These are phyloP conservation scores for Kwoniella sp. DNA, from an alignment of 768 basidiomycete species.

Conservation along the genomic window DNA sequence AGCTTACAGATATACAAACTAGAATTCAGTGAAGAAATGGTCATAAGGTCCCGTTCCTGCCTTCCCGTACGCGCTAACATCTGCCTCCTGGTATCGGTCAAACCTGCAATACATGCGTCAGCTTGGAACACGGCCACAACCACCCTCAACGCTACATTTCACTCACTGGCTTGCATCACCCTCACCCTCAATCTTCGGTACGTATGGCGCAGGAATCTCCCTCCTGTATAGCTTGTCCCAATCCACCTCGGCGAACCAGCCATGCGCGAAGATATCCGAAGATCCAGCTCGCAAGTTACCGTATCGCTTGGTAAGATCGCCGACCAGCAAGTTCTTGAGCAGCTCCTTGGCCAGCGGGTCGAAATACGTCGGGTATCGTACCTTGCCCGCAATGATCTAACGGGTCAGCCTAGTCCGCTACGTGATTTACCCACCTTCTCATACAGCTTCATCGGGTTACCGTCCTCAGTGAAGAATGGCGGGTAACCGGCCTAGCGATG, in stretches of 20 bases:
- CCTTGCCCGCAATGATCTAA: slow-evolving; percentile 56
- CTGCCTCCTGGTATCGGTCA: slow-evolving; percentile 59
- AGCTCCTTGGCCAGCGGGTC: slow-evolving; percentile 56
- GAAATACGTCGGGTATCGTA: slow-evolving; percentile 57
- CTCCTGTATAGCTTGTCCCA: slow-evolving; percentile 77
- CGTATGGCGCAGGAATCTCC: slow-evolving; percentile 93
- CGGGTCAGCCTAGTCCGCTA: slow-evolving; percentile 2
- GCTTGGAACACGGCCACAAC: no score
- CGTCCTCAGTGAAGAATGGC: slow-evolving; percentile 58
- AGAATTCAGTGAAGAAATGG: slow-evolving; percentile 71
- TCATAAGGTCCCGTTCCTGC: slow-evolving; percentile 61
- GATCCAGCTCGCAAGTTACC: slow-evolving; percentile 56
- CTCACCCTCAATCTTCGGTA: slow-evolving; percentile 86
- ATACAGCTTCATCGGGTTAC: slow-evolving; percentile 58
- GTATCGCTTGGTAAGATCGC: slow-evolving; percentile 56
- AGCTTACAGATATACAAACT: slow-evolving; percentile 9
- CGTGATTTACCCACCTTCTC: slow-evolving; percentile 52
- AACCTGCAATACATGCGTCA: slow-evolving; percentile 49
- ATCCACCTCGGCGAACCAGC: slow-evolving; percentile 83
- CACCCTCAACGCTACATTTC: not conserved
- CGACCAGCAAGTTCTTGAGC: slow-evolving; percentile 56
- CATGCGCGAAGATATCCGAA: slow-evolving; percentile 56
- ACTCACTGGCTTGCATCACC: slow-evolving; percentile 81
- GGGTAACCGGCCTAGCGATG: slow-evolving; percentile 58
- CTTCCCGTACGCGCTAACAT: slow-evolving; percentile 58